phyloP scores from a whole-genome alignment of 306 rosid species.

The Fagus sylvatica region DNA sequence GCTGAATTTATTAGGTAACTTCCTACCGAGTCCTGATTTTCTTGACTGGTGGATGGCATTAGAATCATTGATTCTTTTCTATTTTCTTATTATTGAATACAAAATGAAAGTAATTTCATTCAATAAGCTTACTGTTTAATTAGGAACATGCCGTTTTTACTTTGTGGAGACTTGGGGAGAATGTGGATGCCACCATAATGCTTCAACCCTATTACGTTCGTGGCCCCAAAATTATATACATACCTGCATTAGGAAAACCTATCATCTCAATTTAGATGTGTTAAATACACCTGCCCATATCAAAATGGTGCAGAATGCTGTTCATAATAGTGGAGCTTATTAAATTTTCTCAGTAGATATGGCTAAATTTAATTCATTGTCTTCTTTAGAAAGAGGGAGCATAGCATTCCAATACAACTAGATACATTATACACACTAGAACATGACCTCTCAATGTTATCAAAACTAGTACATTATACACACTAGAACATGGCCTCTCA shows the following conservation, averaged over 20 bases:
- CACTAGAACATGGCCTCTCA: too few relatives aligned
- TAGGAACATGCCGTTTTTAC: not conserved
- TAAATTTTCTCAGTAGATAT: not conserved
- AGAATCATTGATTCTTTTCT: not conserved
- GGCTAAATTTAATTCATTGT: not conserved
- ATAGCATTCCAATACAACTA: not conserved
- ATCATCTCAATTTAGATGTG: not conserved
- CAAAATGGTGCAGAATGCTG: not conserved
- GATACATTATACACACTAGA: not conserved
- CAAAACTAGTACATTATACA: too few relatives aligned
- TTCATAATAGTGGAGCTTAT: not conserved
- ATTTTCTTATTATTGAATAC: not conserved
- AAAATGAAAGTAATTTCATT: not conserved
- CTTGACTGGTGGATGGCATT: slow-evolving; percentile 1
- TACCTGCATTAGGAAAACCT: not conserved
- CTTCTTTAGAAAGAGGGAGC: not conserved
- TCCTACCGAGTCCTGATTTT: not conserved
- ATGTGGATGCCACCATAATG: not conserved
- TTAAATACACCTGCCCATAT: not conserved
- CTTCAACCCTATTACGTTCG: not conserved
- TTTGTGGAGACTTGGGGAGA: not conserved
- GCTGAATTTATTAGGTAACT: slow-evolving; percentile 1
- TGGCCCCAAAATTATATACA: not conserved
- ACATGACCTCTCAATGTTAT: not conserved
- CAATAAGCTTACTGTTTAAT: not conserved